Conservation (phyloP, 2,329 filamentous ascomycete genomes). For the Fusarium albosuccineum region DNA sequence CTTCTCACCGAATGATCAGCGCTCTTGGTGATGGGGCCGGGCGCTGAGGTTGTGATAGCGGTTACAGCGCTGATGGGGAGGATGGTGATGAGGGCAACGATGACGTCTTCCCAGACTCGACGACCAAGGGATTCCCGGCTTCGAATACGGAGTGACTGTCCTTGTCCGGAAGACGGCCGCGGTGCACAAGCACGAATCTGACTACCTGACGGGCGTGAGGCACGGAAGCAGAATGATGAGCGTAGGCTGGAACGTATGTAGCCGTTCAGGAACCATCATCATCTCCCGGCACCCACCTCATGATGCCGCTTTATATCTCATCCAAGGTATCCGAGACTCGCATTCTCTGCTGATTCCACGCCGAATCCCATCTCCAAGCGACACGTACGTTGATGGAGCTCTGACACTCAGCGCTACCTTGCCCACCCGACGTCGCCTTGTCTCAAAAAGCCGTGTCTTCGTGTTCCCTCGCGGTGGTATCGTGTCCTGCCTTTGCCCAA, state of each 20-base stretch:
- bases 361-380: constrained; percentile 40
- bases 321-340: constrained; percentile 43
- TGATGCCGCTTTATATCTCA: constrained; percentile 43
- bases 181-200: constrained; percentile 24
- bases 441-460: constrained; percentile 33
- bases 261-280: constrained; percentile 35
- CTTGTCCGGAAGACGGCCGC: constrained; percentile 28
- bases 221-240: constrained; percentile 21
- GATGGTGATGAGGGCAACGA: constrained; percentile 19
- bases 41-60: constrained; percentile 13
- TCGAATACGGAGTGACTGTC: constrained; percentile 14
- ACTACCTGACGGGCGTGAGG: constrained; percentile 34
- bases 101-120: constrained; percentile 27
- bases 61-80: constrained; percentile 13
- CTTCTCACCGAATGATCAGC: constrained; percentile 35
- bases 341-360: constrained; percentile 28
- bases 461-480: constrained; percentile 35
- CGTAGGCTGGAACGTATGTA: constrained; percentile 29
- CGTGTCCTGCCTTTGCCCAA: constrained; percentile 35
- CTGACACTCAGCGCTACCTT: constrained; percentile 24
- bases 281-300: constrained; percentile 34
- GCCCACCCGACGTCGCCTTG: constrained; percentile 26
- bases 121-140: background rate
- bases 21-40: constrained; percentile 4
- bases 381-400: constrained; percentile 45